These are phyloP conservation scores for Marchantia polymorpha DNA, from an alignment of 225 moss, liverwort and hornwort genomes.

Conservation along the genomic window DNA sequence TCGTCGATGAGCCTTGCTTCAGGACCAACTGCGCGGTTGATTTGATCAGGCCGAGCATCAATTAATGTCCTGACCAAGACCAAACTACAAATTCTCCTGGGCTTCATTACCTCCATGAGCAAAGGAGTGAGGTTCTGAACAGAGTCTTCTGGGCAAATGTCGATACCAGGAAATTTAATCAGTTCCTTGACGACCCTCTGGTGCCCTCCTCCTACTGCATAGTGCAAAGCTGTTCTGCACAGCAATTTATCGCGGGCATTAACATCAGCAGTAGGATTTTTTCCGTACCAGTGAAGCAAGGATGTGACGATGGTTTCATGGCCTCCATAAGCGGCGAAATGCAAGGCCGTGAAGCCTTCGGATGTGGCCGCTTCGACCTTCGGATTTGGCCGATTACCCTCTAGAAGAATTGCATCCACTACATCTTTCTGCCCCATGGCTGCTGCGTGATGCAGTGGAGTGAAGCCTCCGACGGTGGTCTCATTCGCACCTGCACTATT, in stretches of 20 bases:
- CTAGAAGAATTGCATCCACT: neutral
- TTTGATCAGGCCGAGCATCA: neutral
- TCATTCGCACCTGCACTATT: neutral
- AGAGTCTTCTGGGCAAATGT: slow-evolving; percentile 2
- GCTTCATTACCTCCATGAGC: slow-evolving; percentile 13
- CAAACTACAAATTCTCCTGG: neutral
- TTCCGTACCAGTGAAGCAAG: neutral
- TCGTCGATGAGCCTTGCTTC: too few relatives aligned
- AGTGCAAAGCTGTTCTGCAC: slow-evolving; percentile 12
- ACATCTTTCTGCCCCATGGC: neutral
- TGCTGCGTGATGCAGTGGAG: slow-evolving; percentile 24
- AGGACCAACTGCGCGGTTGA: slow-evolving; percentile 1
- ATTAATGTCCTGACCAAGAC: too few relatives aligned
- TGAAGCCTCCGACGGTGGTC: slow-evolving; percentile 10
- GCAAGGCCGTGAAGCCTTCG: slow-evolving; percentile 14
- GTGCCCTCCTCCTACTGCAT: neutral
- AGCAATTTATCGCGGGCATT: neutral
- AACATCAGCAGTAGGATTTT: neutral
- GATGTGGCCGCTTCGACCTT: neutral
- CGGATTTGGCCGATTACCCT: neutral
- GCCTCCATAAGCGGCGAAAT: slow-evolving; percentile 23
- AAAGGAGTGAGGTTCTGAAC: slow-evolving; percentile 15
- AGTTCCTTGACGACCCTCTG: neutral
- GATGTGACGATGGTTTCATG: neutral
- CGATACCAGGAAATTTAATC: too few relatives aligned